Conservation (phyloP, 495 filamentous ascomycete genomes). For the Aspergillus ellipticus region DNA sequence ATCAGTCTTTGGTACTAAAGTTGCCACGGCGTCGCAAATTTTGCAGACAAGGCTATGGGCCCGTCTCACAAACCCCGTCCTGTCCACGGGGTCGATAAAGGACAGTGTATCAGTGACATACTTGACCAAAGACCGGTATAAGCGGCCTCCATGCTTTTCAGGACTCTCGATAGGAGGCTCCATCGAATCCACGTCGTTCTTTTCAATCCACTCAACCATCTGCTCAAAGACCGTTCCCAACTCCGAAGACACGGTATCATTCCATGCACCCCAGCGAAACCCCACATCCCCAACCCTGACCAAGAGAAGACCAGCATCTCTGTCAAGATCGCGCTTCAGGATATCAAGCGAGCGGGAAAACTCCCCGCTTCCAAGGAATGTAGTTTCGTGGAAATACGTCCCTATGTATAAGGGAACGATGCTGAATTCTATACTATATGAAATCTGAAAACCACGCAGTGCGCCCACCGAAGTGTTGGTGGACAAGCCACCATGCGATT, state of each 20-base stretch:
- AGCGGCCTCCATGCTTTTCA: not conserved
- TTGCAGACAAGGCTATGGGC: slow-evolving; percentile 25
- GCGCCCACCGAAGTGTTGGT: slow-evolving; percentile 12
- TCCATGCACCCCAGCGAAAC: slow-evolving; percentile 66
- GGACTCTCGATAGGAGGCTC: not conserved
- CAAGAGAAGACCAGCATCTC: slow-evolving; percentile 22
- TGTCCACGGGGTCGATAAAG: slow-evolving; percentile 52
- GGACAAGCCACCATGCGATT: slow-evolving; percentile 1
- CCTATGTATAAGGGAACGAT: slow-evolving; percentile 60
- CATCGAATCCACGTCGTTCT: not conserved
- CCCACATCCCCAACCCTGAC: slow-evolving; percentile 47
- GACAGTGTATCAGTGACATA: slow-evolving; percentile 49
- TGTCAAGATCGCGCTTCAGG: slow-evolving; percentile 28
- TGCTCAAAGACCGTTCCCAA: slow-evolving; percentile 56
- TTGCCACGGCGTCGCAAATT: slow-evolving; percentile 26
- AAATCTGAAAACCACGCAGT: slow-evolving; percentile 50
- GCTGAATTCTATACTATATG: slow-evolving; percentile 75
- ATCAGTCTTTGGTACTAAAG: slow-evolving; percentile 16
- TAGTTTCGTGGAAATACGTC: slow-evolving; percentile 72
- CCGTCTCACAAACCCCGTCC: slow-evolving; percentile 35
- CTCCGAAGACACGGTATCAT: slow-evolving; percentile 65
- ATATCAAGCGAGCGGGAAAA: slow-evolving; percentile 51
- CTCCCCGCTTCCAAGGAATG: slow-evolving; percentile 71
- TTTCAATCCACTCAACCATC: slow-evolving; percentile 35
- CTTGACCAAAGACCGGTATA: slow-evolving; percentile 36